Base-by-base conservation (phyloP, 2,329 filamentous ascomycete genomes). In the Atkinsonella hypoxylon region DNA sequence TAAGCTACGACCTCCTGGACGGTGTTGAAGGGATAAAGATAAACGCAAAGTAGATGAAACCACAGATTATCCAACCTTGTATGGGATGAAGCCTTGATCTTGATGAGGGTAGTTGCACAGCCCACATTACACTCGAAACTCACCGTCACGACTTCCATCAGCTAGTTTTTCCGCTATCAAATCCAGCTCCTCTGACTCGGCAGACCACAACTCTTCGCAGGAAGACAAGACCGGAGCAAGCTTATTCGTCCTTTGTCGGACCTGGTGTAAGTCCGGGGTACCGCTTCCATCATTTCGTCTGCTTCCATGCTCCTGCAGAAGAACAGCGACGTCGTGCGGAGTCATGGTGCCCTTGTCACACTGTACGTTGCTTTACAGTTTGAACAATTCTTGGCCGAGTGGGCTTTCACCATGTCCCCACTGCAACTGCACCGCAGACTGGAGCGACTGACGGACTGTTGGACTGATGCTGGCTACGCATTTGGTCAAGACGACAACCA, bases 111-210 rank as follows among this genome's bases (percentile, higher is more conserved):
- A 6, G 4, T 26, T 26, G 6, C 26, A 26, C 26, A 26, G 26
- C 26, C 26, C 26, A 26, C 26, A 8, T 7, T 22, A 31, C 31
- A 17, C 4, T 4, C 13, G 7, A n/a, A 5, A 62, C 74, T 68
- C 58, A 79, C 77, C 70, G 59, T 77, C 71, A 58, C 79, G 70
- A 55, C 77, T 78, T 5, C 71, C 75, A 56, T 81, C 73, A 1
- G 73, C 79, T 0, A 81, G 59, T 51, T 72, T 74, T 59, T 79
- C 71, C 1, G 74, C 72, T 39, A 77, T 64, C 2, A 58, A 50
- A 49, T 75, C 72, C 15, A 81, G 63, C 1, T 72, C 66, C 9
- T 63, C 55, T 0, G 67, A 68, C 1, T 64, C 62, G 7, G 70
- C 57, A 34, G 66, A 61, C 64, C 70, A 73, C 4, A 73, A 62